Base-by-base conservation (phyloP, 2,329 filamentous ascomycete species). In the Fusarium coicis region DNA sequence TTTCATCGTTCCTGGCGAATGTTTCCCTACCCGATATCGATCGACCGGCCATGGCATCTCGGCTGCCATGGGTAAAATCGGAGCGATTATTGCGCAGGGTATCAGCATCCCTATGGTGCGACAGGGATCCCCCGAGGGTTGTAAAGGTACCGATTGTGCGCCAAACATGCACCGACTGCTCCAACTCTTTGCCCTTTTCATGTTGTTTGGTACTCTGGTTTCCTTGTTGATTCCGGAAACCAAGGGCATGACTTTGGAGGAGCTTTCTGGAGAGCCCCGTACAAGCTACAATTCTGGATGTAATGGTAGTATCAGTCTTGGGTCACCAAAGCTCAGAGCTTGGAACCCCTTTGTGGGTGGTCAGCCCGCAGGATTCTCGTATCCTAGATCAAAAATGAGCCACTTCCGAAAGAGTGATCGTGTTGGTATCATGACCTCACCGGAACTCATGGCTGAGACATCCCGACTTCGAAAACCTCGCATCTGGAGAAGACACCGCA, bases 101-200 rank as follows among this genome's bases (percentile, higher is more conserved):
- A 89, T 93, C 47, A 91, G 90, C 63, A 88, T 90, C 15, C 90
- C 90, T 4, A 82, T 93, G 19, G 84, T 91, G 19, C 87, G 87
- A 23, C 87, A 87, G 37, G 92, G 90, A 32, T 84, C 87, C 0
- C 81, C 84, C 0, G 82, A 84, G 12, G 80, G 84, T 21, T 88
- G 87, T 67, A 82, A 84, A 26, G 87, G 87, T 0, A 85, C 81
- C 4, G 77, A 77, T 12, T 89, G 87, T 73, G 83, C 84, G 4
- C 86, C 87, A 0, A 93, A 91, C 88, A 86, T 95, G 60, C 88
- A 93, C 80, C 90, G 92, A 63, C 88, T 95, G 42, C 91, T 96
- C 84, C 87, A 94, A 79, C 92, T 95, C 42, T 95, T 93, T 80
- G 92, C 92, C 0, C 85, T 94, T 15, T 95, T 96, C 85, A 95